These are phyloP conservation scores for Quercus phellos DNA, from an alignment of 331 rosid genomes.

Conservation along the genomic window DNA sequence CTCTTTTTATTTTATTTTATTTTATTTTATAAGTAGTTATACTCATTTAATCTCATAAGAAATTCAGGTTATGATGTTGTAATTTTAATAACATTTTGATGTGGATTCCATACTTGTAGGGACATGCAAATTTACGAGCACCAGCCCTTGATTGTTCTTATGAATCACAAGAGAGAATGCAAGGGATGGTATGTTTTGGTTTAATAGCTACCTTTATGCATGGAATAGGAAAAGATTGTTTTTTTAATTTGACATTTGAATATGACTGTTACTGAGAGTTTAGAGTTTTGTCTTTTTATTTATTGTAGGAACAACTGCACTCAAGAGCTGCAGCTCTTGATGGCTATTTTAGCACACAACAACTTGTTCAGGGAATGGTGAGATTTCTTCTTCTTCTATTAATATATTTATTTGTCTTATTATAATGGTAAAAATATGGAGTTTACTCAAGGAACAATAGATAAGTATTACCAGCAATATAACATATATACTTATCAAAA, in stretches of 20 bases:
- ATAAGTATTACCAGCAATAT: not conserved
- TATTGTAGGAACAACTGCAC: conserved; percentile 37
- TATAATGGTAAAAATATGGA: not conserved
- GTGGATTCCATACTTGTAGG: conserved; percentile 27
- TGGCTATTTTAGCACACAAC: conserved; percentile 39
- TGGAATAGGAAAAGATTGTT: not conserved
- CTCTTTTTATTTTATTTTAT: not conserved
- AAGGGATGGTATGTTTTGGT: conserved; percentile 30
- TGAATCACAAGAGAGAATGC: conserved; percentile 36
- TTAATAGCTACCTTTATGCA: not conserved
- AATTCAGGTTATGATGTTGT: conserved; percentile 12
- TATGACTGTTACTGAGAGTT: conserved; percentile 4
- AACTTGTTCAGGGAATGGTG: conserved; percentile 41
- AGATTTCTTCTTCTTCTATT: not conserved
- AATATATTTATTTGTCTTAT: not conserved
- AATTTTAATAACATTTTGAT: conserved; percentile 5
- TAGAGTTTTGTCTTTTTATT: not conserved
- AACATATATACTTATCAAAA: not conserved
- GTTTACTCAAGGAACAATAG: not conserved
- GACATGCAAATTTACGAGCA: conserved; percentile 31
- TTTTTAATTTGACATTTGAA: not conserved
- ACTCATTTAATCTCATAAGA: not conserved
- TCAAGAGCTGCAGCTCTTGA: conserved; percentile 41
- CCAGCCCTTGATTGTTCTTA: conserved; percentile 33
- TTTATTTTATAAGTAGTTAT: not conserved